Evolutionary conservation across 2,329 filamentous ascomycete species (phyloP).

Genomic region (Amauroascus verrucosus): DNA sequence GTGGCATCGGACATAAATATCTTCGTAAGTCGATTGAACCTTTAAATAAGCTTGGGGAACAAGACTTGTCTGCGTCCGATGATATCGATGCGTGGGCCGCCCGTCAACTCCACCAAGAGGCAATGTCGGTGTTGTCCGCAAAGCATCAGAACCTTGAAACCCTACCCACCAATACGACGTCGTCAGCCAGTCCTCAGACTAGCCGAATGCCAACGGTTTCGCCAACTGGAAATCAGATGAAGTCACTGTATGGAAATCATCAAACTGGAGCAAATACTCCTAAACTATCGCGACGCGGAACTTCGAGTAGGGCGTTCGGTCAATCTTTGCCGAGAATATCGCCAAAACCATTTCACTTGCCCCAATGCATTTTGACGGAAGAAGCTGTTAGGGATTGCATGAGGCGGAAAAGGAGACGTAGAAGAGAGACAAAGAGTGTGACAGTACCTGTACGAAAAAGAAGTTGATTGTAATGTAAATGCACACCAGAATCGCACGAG

Average conservation of each 20-base stretch:
- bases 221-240: neutral
- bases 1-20: slow-evolving; percentile 6
- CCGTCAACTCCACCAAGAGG: slow-evolving; percentile 65
- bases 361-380: slow-evolving; percentile 46
- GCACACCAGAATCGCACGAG: too few species aligned
- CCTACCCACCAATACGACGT: neutral
- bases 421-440: slow-evolving; percentile 20
- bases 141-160: neutral
- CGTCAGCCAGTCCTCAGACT: neutral
- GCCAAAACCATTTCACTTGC: slow-evolving; percentile 64
- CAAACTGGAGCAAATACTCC: too few species aligned
- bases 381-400: slow-evolving; percentile 35
- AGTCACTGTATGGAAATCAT: too few species aligned
- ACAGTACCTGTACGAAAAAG: too few species aligned
- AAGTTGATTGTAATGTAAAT: too few species aligned
- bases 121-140: slow-evolving; percentile 24
- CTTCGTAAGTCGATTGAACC: slow-evolving; percentile 2
- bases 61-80: slow-evolving; percentile 50
- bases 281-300: too few species aligned
- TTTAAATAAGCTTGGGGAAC: neutral
- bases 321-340: slow-evolving; percentile 63
- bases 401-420: slow-evolving; percentile 30
- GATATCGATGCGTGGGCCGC: slow-evolving; percentile 63
- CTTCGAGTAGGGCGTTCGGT: slow-evolving; percentile 68
- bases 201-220: neutral